Evolutionary conservation across 2,329 filamentous ascomycete genomes (phyloP).

Genomic region (Penicillium brasilianum): DNA sequence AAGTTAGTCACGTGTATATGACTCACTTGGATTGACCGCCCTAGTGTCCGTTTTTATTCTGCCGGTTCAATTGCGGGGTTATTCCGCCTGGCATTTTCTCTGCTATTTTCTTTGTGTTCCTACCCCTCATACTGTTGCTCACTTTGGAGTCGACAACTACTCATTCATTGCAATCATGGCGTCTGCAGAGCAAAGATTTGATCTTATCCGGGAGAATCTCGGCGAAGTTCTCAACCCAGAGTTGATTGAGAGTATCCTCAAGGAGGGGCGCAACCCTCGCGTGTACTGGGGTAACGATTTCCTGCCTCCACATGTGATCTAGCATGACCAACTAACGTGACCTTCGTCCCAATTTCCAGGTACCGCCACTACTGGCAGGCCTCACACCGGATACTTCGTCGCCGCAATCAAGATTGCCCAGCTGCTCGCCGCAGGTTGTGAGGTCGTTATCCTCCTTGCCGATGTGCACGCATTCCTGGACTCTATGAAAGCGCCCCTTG

Average conservation of each 20-base stretch:
- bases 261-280: slow-evolving; percentile 35
- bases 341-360: slow-evolving; percentile 12
- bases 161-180: neutral
- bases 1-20: neutral
- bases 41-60: neutral
- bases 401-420: slow-evolving; percentile 87
- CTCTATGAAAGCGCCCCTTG: slow-evolving; percentile 75
- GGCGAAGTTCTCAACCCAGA: slow-evolving; percentile 80
- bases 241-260: slow-evolving; percentile 38
- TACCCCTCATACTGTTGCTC: slow-evolving; percentile 5
- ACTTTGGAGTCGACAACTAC: neutral
- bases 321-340: neutral
- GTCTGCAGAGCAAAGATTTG: slow-evolving; percentile 9
- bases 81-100: slow-evolving; percentile 6
- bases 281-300: slow-evolving; percentile 41
- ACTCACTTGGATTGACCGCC: neutral
- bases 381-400: slow-evolving; percentile 84
- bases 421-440: slow-evolving; percentile 81
- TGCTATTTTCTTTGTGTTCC: neutral
- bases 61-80: slow-evolving; percentile 3
- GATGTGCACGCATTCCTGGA: slow-evolving; percentile 65
- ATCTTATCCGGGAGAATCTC: slow-evolving; percentile 73
- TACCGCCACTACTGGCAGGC: slow-evolving; percentile 80
- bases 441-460: slow-evolving; percentile 74
- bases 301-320: neutral